Base-by-base conservation (phyloP, 73 alveolate genomes). In the Paramecium biaurelia region DNA sequence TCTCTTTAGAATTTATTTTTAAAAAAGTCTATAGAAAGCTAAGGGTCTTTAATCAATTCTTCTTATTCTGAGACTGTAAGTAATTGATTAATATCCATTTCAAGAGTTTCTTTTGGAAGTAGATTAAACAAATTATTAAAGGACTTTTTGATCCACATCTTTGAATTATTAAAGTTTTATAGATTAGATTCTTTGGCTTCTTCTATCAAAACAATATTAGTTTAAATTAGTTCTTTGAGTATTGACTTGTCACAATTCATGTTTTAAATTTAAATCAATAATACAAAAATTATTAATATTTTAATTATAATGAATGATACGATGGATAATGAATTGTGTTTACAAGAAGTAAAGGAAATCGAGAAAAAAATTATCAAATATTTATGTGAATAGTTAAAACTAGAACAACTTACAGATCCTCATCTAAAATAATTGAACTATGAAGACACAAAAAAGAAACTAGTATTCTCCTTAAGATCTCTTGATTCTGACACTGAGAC, bases 401-500 rank as follows among this genome's bases (percentile, higher is more conserved):
- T 79, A 45, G 74, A 79, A 79, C 34, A 43, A 43, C 26, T 79
- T n/a, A 79, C 90, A 20, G 90, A 79, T 24, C 90, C 90, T n/a
- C 47, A n/a, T 1, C 1, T 30, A 30, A 79, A 79, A 45, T 30
- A 79, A 45, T 21, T 42, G 24, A 41, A 79, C 9, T 79, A 43
- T 20, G 90, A 79, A 45, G 47, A 43, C 70, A 10, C 90, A 5
- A 43, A 79, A 43, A 38, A 41, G 24, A 41, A 38, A 43, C 76
- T 23, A 18, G 72, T 79, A 9, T 79, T 79, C 53, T 79, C 90
- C 15, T 43, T 43, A n/a, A 38, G 90, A 24, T 79, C 90, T 42
- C 45, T 79, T 30, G 90, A 79, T 42, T 79, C 90, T 79, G 90
- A 79, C 42, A 79, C 90, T 42, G 90, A 79, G 47, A 20, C 45